Base-by-base conservation (phyloP, 352 stramenopile species). In the Plasmopara viticola region DNA sequence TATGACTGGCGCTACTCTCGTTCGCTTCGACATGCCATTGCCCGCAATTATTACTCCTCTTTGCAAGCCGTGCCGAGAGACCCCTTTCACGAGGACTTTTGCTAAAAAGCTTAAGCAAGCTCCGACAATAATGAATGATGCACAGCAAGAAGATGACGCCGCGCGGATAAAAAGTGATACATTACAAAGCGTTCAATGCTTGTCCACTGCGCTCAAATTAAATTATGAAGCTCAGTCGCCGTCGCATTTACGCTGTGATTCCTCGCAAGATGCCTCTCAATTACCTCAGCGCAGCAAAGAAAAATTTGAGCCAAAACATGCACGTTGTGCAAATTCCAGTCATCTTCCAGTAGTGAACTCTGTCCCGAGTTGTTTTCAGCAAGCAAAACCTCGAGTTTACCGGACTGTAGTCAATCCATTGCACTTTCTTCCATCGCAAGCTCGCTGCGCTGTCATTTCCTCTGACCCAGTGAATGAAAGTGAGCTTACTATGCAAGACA, bases 361-460 rank as follows among this genome's bases (percentile, higher is more conserved):
- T 12, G 57, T 87, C 5, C 74, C 70, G n/a, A 86, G 78, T 39
- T 72, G 66, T 56, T 89, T 89, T 47, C 62, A 65, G 25, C 66
- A 74, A 42, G 60, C 68, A 9, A 84, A 77, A 25, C 75, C 78
- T 28, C 67, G 64, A 12, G 41, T 86, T 0, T 89, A 89, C 49
- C 63, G 68, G 17, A 74, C 35, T 38, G 45, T 35, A 25, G 64
- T 68, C 7, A 68, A 60, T 46, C 60, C 66, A 25, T 44, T 62
- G 5, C 42, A 77, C 18, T 60, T 68, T 1, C 39, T 59, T 12
- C 46, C 47, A 28, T 57, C 62, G 1, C 66, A 81, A 50, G 61
- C 54, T 42, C 56, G 58, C 1, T 85, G 71, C 28, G 56, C 68
- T 15, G 62, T 89, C 6, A 66, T 89, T 31, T 71, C 70, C 15